phyloP scores from a whole-genome alignment of 257 asterid species.

The Cynanchum wilfordii region DNA sequence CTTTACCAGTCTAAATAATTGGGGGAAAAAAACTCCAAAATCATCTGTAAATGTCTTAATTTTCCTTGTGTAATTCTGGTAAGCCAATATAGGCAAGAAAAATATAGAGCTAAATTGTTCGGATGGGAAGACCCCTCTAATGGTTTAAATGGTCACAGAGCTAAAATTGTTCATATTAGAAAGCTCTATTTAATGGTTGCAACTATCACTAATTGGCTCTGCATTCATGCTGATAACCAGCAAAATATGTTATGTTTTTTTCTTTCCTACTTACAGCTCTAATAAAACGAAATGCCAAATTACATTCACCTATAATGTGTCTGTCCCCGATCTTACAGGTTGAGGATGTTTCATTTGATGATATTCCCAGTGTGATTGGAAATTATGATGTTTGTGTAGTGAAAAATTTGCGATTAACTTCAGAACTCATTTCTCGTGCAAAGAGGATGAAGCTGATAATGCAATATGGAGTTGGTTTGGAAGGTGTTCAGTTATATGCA shows the following conservation, averaged over 20 bases:
- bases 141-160: too few species aligned
- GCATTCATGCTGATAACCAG: not conserved
- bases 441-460: constrained; percentile 79
- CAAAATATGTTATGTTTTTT: not conserved
- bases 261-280: not conserved
- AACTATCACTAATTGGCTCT: not conserved
- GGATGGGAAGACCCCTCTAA: too few species aligned
- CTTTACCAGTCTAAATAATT: not conserved
- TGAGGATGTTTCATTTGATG: constrained; percentile 61
- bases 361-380: constrained; percentile 58
- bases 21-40: not conserved
- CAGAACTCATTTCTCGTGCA: constrained; percentile 73
- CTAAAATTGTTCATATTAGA: not conserved
- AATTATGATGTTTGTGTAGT: constrained; percentile 75
- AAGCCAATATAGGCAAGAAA: too few species aligned
- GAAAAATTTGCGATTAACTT: constrained; percentile 51
- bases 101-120: too few species aligned
- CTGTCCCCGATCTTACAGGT: constrained; percentile 42
- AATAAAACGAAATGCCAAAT: not conserved
- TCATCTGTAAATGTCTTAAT: not conserved
- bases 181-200: not conserved
- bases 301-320: not conserved
- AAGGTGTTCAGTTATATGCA: constrained; percentile 37
- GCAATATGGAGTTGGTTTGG: constrained; percentile 97
- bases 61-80: too few species aligned